These are phyloP conservation scores for Perilla frutescens DNA, from an alignment of 257 asterid species.

Conservation along the genomic window DNA sequence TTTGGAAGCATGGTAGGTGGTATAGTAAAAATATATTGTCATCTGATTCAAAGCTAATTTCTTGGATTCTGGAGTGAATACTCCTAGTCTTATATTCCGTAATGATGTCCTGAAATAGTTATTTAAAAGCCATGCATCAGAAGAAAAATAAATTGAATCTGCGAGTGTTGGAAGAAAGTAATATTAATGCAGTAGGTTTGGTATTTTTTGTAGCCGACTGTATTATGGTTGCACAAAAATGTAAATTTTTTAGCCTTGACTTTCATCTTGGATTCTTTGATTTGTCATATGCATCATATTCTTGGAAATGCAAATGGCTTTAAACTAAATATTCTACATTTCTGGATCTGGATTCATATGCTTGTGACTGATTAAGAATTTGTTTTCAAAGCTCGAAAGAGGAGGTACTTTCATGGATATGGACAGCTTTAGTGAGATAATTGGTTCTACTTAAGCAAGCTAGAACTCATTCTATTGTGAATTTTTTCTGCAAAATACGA, in stretches of 20 bases:
- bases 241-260: too few species aligned
- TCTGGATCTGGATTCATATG: slow-evolving; percentile 10
- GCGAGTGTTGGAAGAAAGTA: background rate
- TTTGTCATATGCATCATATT: slow-evolving; percentile 5
- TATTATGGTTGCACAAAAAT: too few species aligned
- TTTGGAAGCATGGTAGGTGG: slow-evolving; percentile 97
- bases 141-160: background rate
- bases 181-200: background rate
- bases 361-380: background rate
- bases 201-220: background rate
- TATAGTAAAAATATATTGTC: background rate
- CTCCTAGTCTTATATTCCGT: background rate
- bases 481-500: background rate
- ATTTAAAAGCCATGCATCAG: background rate
- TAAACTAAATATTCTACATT: slow-evolving; percentile 5
- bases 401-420: background rate
- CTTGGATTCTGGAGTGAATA: slow-evolving; percentile 4
- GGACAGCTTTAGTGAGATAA: background rate
- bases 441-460: background rate
- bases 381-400: background rate
- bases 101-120: slow-evolving; percentile 1
- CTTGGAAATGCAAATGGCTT: background rate
- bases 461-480: background rate
- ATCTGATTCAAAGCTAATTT: slow-evolving; percentile 21
- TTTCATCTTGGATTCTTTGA: background rate